A percentile compares a stretch with the other conserved stretches of the same genome.
Evolutionary conservation across 495 filamentous ascomycete species (phyloP).

Genomic region (Penicillium lagena): DNA sequence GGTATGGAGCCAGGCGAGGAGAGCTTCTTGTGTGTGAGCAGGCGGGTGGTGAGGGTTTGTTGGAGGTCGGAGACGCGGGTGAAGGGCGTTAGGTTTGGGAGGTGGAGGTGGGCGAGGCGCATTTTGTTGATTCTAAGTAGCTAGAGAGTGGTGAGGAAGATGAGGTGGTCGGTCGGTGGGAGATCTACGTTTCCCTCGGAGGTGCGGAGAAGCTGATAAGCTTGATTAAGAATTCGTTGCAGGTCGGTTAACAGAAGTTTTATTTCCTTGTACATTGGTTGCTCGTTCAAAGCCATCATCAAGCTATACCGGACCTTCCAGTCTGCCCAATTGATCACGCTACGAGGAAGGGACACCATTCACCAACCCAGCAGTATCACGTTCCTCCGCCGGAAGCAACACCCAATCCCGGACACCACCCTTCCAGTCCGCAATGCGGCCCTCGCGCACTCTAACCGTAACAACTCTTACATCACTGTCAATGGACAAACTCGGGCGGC

Average conservation of each 20-base stretch:
- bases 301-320: too few relatives aligned
- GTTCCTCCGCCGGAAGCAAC: constrained; percentile 36
- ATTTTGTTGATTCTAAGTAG: constrained; percentile 11
- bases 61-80: constrained; percentile 41
- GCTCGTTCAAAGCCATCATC: not conserved
- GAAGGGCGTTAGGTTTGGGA: constrained; percentile 53
- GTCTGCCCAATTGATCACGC: not conserved
- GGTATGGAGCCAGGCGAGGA: constrained; percentile 17
- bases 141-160: not conserved
- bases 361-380: constrained; percentile 13
- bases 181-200: not conserved
- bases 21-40: constrained; percentile 40
- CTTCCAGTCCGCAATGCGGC: constrained; percentile 77
- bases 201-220: not conserved
- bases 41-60: constrained; percentile 38
- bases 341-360: constrained; percentile 28
- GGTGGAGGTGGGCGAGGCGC: constrained; percentile 63
- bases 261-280: not conserved
- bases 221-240: not conserved
- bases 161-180: not conserved
- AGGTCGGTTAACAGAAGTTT: too few relatives aligned
- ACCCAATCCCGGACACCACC: constrained; percentile 69
- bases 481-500: constrained; percentile 50
- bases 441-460: constrained; percentile 65
- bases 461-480: constrained; percentile 68